Base-by-base conservation (phyloP, 805 yeast species). In the Komagataella pastoris region DNA sequence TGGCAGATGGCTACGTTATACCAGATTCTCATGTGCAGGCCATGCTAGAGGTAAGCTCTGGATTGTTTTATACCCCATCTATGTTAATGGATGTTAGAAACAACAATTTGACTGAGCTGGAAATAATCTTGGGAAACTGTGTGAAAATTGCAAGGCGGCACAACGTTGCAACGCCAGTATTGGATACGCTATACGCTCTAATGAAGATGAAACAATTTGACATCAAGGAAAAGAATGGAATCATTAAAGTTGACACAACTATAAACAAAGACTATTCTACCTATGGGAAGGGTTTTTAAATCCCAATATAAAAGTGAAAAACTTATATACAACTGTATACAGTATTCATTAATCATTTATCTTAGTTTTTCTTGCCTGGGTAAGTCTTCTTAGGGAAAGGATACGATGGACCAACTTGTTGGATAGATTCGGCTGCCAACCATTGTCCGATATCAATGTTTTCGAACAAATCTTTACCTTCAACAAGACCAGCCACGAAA, bases 341-440 rank as follows among this genome's bases (percentile, higher is more conserved):
- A 30, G 14, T 30, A 8, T 24, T 12, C 10, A 24, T 30, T 30
- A 30, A 30, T 30, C 14, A 10, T 30, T 14, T 30, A 30, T 30
- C 40, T 30, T 30, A 30, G 40, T 30, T 30, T 30, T 10, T 30
- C 14, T 14, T 30, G 12, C 40, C 40, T 8, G 40, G 40, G 23
- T 51, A 81, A 50, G 76, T 59, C 60, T 78, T 71, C 71, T 83
- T 83, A 58, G 87, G 85, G 72, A 75, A 73, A 59, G 98, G 98
- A 80, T 81, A 93, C 50, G 96, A 77, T 48, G 99, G 96, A 53
- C 99, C 99, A 58, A 85, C 79, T 70, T 87, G 87, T 77, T 89
- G 97, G 66, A 93, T 84, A 49, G 96, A 85, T 58, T 86, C 69
- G 58, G 88, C 76, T 54, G 99, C 99, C 59, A 95, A 82, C 97